Percentiles rank a stretch among this genome's conserved stretches.
phyloP scores from a whole-genome alignment of 345 rosid genomes.

The Iberis pinnata region DNA sequence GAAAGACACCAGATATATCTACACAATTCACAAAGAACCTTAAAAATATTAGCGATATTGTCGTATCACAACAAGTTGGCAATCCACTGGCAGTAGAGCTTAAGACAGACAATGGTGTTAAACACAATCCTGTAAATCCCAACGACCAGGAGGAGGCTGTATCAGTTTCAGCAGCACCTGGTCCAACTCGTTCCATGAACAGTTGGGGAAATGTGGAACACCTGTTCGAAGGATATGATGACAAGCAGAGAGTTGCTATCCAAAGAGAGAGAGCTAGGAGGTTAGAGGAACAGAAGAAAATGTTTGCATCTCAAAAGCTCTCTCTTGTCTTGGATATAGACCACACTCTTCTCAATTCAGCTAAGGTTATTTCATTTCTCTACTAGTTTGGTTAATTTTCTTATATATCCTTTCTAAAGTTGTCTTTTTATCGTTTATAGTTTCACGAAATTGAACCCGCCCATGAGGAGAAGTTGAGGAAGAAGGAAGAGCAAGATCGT shows the following conservation, averaged over 20 bases:
- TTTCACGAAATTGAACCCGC: slow-evolving; percentile 75
- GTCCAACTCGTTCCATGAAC: slow-evolving; percentile 40
- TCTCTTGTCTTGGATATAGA: slow-evolving; percentile 96
- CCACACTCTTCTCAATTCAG: slow-evolving; percentile 98
- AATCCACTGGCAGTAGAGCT: slow-evolving; percentile 34
- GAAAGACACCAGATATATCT: slow-evolving; percentile 47
- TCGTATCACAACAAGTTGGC: slow-evolving; percentile 47
- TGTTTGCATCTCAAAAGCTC: slow-evolving; percentile 81
- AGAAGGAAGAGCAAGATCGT: slow-evolving; percentile 94
- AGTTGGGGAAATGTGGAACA: slow-evolving; percentile 90
- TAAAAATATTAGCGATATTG: slow-evolving; percentile 53
- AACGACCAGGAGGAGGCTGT: slow-evolving; percentile 32
- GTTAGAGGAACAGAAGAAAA: slow-evolving; percentile 89
- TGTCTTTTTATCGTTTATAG: slow-evolving; percentile 33
- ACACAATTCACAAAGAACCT: slow-evolving; percentile 60
- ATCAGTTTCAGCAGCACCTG: slow-evolving; percentile 32
- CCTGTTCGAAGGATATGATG: slow-evolving; percentile 86
- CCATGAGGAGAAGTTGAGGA: slow-evolving; percentile 79
- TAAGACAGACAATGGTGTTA: slow-evolving; percentile 35
- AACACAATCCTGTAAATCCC: slow-evolving; percentile 28
- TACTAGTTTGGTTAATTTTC: background rate
- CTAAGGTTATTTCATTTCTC: slow-evolving; percentile 50
- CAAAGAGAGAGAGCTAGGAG: slow-evolving; percentile 90
- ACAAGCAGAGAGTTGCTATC: slow-evolving; percentile 77
- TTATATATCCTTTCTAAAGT: background rate